Base-by-base conservation (phyloP, 495 filamentous ascomycete genomes). In the Echria macrotheca region DNA sequence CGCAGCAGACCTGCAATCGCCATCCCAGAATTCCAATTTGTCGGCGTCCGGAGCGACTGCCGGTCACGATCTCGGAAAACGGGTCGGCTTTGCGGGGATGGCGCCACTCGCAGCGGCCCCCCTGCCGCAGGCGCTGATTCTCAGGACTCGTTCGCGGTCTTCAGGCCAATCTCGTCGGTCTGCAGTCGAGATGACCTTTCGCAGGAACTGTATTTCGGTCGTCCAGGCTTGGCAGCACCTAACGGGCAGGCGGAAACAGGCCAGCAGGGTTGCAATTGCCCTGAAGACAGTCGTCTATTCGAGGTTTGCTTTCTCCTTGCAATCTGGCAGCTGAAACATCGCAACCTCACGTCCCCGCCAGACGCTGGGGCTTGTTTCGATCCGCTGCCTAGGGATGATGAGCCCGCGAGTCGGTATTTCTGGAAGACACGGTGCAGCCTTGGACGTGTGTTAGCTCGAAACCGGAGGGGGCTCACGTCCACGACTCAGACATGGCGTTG, bases 271-370 rank as follows among this genome's bases (percentile, higher is more conserved):
- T n/a, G n/a, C n/a, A n/a, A n/a, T n/a, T n/a, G n/a, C n/a, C n/a
- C n/a, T n/a, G n/a, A n/a, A n/a, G n/a, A n/a, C n/a, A n/a, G n/a
- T n/a, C n/a, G n/a, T n/a, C n/a, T n/a, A n/a, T n/a, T n/a, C n/a
- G 17, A 19, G 19, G 10, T 2, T 5, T 44, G 22, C 9, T n/a
- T 9, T n/a, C 22, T 14, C 7, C 22, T 15, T 17, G 41, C 22
- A 44, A 44, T 44, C 8, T 29, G 42, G n/a, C 15, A 15, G 24
- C 42, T 44, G 42, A 44, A 44, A 44, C 42, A 39, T 17, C 28
- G 21, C 21, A 24, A n/a, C 7, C n/a, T 44, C 42, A 44, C 22
- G 18, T 44, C 42, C 42, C 24, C 25, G n/a, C 42, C 42, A 44
- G 26, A 44, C 42, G 42, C 15, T 32, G 42, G 25, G 24, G 42